Evolutionary conservation across 305 asterid species (phyloP), one percentile per base, ranked within the genome.

Genomic region (Stenogyne calaminthoides): DNA sequence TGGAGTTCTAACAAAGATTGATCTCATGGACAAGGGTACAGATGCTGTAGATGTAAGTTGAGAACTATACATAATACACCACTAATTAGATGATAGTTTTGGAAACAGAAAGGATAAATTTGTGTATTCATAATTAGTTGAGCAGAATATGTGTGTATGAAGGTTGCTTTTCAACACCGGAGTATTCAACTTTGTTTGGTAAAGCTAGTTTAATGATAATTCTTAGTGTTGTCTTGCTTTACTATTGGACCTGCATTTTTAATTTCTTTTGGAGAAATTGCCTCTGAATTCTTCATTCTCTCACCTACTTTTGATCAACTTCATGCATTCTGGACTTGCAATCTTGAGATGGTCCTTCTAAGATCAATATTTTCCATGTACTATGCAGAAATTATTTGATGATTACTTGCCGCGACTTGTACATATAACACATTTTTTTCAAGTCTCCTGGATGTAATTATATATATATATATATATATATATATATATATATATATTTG

Each of bases 21-120:
- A 94, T 87, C 96, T 94, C 27, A 94, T 94, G 99, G 99, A 94
- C 89, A 85, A 94, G 98, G 99, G 99, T 74, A 94, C 99, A 18
- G 97, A 94, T 90, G 99, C 99, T 73, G 99, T 87, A 34, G 98
- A 94, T 63, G 99, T 90, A 88, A 92, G 95, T 85, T 80, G 37
- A 77, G 39, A 63, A 71, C 44, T 49, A 37, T 18, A 20, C 40
- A 15, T 49, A 49, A 49, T 49, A 49, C 56, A 47, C 74, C 55
- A 42, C 46, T 70, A 64, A 20, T 67, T 6, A 42, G 60, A 52
- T 14, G 64, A 47, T 63, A 27, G 37, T 55, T 49, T 58, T n/a
- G 22, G 49, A 69, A 9, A 34, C 15, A 34, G 62, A 6, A n/a
- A 57, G 27, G 55, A 11, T n/a, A 62, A 63, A 15, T 37, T 60